Evolutionary conservation across 73 alveolate genomes (phyloP), one percentile per base, ranked within the genome.

Genomic region (Tetrahymena elliotti): DNA sequence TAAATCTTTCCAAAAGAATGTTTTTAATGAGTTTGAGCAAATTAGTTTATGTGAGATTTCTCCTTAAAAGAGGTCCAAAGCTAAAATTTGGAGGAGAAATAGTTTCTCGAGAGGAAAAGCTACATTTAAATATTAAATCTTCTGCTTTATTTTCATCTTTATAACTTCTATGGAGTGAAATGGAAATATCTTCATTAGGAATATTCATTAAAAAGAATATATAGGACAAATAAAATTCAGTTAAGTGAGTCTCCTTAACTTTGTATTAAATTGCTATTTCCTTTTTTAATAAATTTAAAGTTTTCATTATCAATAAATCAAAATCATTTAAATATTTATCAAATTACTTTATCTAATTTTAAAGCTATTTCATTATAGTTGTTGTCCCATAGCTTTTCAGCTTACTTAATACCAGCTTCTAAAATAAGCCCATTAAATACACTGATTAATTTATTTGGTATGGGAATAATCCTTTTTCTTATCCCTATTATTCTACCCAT

Each of bases 401-500:
- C 88, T 68, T 68, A 1, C 88, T 68, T 68, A 6, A 68, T 68
- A 27, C 88, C 88, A 68, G 88, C 34, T 68, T 68, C 88, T 68
- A 68, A 31, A 68, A 68, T 68, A 10, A 68, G 22, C 5, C 88
- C 88, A 31, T 68, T 68, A 31, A 68, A 68, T 27, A 68, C 88
- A 24, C 36, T 68, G 1, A 68, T 68, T 11, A 68, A 27, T 68
- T 68, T 68, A n/a, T 68, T n/a, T 6, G 88, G 88, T 68, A 68
- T 31, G 3, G 88, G 88, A 24, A 68, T 68, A 31, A 68, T 68
- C 36, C 88, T 68, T 36, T 68, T 68, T 31, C 88, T 68, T 2
- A 27, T 27, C 20, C 88, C 88, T 22, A 68, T 68, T 24, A 68
- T 68, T 31, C 95, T 52, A 94, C 93, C 96, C 31, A 94, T 84